Base-by-base conservation (phyloP, 371 early-diverging fungal genomes). In the Caulochytrium protostelioides region DNA sequence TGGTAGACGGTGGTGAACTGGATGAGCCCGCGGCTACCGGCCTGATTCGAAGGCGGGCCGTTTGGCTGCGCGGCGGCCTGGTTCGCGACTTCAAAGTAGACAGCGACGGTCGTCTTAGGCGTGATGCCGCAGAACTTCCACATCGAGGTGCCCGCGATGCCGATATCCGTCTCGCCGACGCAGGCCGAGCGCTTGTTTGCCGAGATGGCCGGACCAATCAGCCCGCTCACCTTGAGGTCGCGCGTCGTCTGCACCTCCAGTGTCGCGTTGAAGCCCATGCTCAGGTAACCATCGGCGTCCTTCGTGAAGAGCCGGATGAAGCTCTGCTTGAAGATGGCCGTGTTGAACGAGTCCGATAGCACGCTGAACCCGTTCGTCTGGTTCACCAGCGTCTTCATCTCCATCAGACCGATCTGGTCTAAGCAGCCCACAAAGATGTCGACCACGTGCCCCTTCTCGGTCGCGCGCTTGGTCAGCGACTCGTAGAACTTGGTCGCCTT, bases 231-330 rank as follows among this genome's bases (percentile, higher is more conserved):
- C 57, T 79, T 77, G 18, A 95, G 64, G 45, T 95, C 97, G 48
- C 78, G 72, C 6, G 87, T 81, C 0, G 87, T 90, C 65, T 84
- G 55, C 15, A 99, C 89, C 50, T 92, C 92, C 24, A 98, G 56
- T 5, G 85, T 84, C n/a, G 89, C 97, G 56, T 98, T 98, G 62
- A 98, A 98, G 9, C 87, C 98, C 81, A 87, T 80, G 46, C 72
- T 67, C 49, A 97, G 58, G 38, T 74, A 63, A 8, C 83, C 89
- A 34, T 82, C 74, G 9, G 65, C 69, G 44, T 91, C 91, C 57
- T 83, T 89, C 37, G 65, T 73, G 61, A 91, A 84, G 27, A 97
- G 50, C 26, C 83, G 70, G 47, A 83, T 78, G 73, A 87, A 90
- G 45, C 83, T 79, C 55, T 91, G 86, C 62, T 89, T 92, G 65